Evolutionary conservation across 108 stramenopile species (phyloP).

Genomic region (Nannochloropsis oceanica): DNA sequence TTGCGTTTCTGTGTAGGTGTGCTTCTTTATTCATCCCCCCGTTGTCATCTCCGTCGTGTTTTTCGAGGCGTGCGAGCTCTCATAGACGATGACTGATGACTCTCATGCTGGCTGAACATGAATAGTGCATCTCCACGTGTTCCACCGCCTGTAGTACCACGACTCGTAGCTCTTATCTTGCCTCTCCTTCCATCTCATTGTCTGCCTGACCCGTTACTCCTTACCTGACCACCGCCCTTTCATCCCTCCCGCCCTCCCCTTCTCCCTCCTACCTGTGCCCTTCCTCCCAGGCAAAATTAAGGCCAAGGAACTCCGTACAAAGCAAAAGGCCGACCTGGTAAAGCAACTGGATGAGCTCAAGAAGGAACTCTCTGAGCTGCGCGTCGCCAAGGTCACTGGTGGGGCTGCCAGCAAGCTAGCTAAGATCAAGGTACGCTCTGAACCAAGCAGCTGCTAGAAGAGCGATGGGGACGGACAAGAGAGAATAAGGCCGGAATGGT

Average conservation of each 20-base stretch:
- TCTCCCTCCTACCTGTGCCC: too few species aligned
- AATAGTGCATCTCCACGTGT: neutral
- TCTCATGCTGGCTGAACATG: neutral
- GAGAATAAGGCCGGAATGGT: neutral
- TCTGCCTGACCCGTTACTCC: neutral
- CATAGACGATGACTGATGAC: neutral
- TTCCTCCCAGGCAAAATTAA: conserved; percentile 44
- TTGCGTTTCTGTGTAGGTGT: neutral
- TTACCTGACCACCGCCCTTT: too few species aligned
- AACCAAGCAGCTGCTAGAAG: neutral
- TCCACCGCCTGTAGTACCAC: too few species aligned
- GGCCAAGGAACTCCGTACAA: conserved; percentile 76
- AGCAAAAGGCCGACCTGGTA: conserved; percentile 87
- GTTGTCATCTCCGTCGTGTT: neutral
- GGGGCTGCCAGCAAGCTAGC: conserved; percentile 95
- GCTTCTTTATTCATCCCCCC: neutral
- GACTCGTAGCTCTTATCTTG: too few species aligned
- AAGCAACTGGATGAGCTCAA: conserved; percentile 78
- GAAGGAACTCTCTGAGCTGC: conserved; percentile 70
- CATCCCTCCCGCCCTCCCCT: neutral
- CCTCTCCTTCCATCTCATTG: neutral
- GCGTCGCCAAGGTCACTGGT: conserved; percentile 93
- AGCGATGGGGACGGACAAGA: neutral
- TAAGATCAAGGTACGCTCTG: conserved; percentile 68
- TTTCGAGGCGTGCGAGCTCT: neutral